Evolutionary conservation across 1,284 basidiomycete species (phyloP), one percentile per base, ranked within the genome.

Genomic region (Athelia psychrophila): DNA sequence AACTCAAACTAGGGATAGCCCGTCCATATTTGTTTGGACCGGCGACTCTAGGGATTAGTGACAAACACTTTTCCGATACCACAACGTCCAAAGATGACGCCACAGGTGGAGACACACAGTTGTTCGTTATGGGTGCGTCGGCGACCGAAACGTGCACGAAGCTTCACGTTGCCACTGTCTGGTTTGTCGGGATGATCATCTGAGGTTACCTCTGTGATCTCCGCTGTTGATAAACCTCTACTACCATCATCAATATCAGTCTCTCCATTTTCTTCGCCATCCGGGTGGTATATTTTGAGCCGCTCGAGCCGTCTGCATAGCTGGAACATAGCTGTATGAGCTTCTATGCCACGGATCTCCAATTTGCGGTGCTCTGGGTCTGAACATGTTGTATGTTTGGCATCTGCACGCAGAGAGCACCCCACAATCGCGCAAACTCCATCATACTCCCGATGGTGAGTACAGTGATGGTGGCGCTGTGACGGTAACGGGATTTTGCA

Each of bases 101-200:
- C 66, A 58, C 70, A 72, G 1, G 65, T 59, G 0, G 58, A 50
- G 8, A 70, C 64, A 16, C 66, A 52, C 4, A 67, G 55, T 46
- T 71, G 63, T 50, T 73, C 70, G 51, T 71, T 71, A 52, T 71
- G 68, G 8, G 68, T 69, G 1, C 64, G 38, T 2, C 52, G 49
- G 1, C 62, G 46, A 2, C 61, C 62, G 57, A 72, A 67, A 19
- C 59, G 55, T 2, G 64, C 69, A 32, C 62, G 62, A 27, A 62
- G 20, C 5, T 57, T 60, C 1, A 49, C 48, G 44, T 65, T 65
- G 10, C 62, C 61, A 22, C 30, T n/a, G 15, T 42, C 56, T 15
- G 62, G 52, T 48, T 67, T 65, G 64, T 2, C 44, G 8, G 8
- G 8, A 42, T 6, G 5, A 22, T 5, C n/a, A 18, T 42, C 38